Base-by-base conservation (phyloP, 1,139 yeast species). In the Blastobotrys proliferans region DNA sequence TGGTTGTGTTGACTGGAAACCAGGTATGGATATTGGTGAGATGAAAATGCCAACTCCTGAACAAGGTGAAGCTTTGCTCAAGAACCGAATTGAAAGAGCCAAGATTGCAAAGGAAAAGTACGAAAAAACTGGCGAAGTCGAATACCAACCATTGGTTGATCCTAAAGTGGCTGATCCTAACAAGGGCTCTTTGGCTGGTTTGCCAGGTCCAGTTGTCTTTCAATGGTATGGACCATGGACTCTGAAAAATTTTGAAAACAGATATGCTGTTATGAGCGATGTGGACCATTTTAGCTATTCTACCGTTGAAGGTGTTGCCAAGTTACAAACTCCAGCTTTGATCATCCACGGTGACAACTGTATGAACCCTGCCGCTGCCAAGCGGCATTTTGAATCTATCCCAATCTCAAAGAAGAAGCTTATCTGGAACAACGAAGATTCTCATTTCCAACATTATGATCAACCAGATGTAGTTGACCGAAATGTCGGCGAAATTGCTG, bases 111-210 rank as follows among this genome's bases (percentile, higher is more conserved):
- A 27, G 30, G 30, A 27, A 11, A 6, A 6, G 30, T 27, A 27
- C 30, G 30, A 27, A 27, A 27, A 27, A 16, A 27, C 30, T 11
- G 30, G 30, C 30, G 30, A 27, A 16, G 30, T 27, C 14, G 30
- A 6, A 11, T 27, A 27, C 14, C 6, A 11, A n/a, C 30, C 30
- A 6, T 27, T 27, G 30, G 30, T 27, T 8, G 30, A 6, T 13
- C n/a, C 30, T 6, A 16, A 27, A 11, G 6, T 9, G 30, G 30
- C n/a, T 27, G 30, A 27, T 27, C 30, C 30, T 11, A 27, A 27
- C n/a, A 16, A 11, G 9, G 30, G 30, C 14, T 8, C 30, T 6
- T 6, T 6, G 13, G 30, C 30, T 27, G 30, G 30, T 13, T 13
- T 27, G 6, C 30, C 30, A 6, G 30, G 30, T 13, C 30, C 30